Evolutionary conservation across 495 filamentous ascomycete species (phyloP).

Genomic region (Podospora australis): DNA sequence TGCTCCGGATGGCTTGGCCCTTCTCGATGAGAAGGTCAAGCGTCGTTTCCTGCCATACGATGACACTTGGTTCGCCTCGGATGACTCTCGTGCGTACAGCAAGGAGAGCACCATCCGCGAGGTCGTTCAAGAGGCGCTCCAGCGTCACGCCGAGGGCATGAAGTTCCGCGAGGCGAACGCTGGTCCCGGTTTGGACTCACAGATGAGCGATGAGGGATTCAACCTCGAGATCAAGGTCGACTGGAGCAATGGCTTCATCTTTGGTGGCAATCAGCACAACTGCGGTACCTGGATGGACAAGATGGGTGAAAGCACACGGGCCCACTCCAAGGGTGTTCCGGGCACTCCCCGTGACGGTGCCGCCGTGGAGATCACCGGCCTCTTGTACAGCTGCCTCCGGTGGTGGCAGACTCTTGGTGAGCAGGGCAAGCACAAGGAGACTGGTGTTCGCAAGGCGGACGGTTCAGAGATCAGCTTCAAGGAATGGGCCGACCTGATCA

Average conservation of each 20-base stretch:
- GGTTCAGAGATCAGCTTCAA: conserved; percentile 59
- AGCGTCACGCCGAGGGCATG: conserved; percentile 82
- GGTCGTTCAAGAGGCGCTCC: conserved; percentile 85
- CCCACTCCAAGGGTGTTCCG: conserved; percentile 88
- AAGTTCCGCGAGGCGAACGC: conserved; percentile 94
- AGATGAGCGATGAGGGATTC: conserved; percentile 92
- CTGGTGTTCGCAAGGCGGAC: conserved; percentile 59
- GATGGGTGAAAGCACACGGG: conserved; percentile 96
- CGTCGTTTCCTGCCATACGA: conserved; percentile 93
- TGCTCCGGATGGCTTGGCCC: conserved; percentile 65
- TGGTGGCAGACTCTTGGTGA: conserved; percentile 68
- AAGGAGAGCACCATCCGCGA: conserved; percentile 73
- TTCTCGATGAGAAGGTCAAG: conserved; percentile 71
- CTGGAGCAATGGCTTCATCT: conserved; percentile 88
- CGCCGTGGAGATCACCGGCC: conserved; percentile 87
- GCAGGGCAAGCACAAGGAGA: conserved; percentile 60
- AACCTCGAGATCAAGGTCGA: conserved; percentile 84
- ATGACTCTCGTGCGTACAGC: conserved; percentile 83
- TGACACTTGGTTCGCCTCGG: conserved; percentile 79
- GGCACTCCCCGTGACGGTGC: conserved; percentile 95
- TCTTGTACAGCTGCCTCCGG: conserved; percentile 77
- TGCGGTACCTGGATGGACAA: conserved; percentile 99
- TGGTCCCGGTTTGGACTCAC: conserved; percentile 74
- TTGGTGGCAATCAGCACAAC: conserved; percentile 88
- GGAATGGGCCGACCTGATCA: conserved; percentile 77